A percentile compares a stretch with the other conserved stretches of the same genome.
Conservation (phyloP, 306 rosid species). For the Abrus pulchellus region DNA sequence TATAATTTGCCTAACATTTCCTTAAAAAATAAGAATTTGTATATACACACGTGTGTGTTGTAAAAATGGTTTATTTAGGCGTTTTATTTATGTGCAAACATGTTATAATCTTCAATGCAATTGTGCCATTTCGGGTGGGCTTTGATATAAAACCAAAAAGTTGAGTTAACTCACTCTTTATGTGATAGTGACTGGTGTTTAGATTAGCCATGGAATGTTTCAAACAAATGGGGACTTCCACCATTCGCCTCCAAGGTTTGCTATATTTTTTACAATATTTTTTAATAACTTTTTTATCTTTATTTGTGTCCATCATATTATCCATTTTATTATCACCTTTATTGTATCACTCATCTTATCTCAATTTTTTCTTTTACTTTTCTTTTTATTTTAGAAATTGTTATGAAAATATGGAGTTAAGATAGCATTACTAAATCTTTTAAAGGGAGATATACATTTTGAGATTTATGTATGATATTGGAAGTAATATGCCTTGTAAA, state of each 20-base stretch:
- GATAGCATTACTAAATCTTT: too few species aligned
- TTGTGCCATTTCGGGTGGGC: constrained; percentile 1
- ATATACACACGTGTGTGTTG: neutral
- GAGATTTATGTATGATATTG: neutral
- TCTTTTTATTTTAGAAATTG: too few species aligned
- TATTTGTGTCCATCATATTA: too few species aligned
- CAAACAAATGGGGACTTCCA: constrained; percentile 28
- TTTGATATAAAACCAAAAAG: constrained; percentile 1
- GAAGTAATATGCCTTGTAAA: neutral
- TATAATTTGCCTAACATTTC: too few species aligned
- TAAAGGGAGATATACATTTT: neutral
- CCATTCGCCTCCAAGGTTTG: neutral
- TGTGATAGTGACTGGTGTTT: constrained; percentile 42
- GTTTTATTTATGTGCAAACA: neutral
- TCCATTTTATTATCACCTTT: too few species aligned
- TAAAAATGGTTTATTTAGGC: neutral
- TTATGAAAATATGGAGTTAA: too few species aligned
- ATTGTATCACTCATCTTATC: too few species aligned
- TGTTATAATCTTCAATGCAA: neutral
- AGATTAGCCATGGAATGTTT: constrained; percentile 35
- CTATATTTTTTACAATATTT: neutral
- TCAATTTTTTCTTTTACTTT: too few species aligned
- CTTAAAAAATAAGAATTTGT: too few species aligned
- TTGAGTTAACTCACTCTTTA: constrained; percentile 23
- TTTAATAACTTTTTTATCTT: too few species aligned